A percentile compares a stretch with the other conserved stretches of the same genome.
Conservation (phyloP, 108 stramenopile genomes). For the Skeletonema tropicum region DNA sequence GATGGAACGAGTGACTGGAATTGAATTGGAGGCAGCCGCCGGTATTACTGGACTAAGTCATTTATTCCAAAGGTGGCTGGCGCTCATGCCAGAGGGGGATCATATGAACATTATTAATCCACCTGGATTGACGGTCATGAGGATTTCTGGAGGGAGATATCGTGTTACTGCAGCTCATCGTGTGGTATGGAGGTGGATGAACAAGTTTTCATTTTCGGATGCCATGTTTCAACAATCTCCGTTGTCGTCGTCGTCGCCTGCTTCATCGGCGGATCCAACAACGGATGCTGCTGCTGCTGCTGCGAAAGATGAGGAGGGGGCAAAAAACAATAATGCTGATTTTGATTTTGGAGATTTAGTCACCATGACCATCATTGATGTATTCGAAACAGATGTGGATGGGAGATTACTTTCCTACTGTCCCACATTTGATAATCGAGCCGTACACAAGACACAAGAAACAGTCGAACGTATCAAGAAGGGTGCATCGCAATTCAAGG, state of each 20-base stretch:
- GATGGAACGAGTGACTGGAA: constrained; percentile 78
- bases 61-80: constrained; percentile 84
- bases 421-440: constrained; percentile 90
- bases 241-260: too few species aligned
- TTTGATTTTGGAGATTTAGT: constrained; percentile 86
- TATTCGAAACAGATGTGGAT: constrained; percentile 87
- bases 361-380: constrained; percentile 88
- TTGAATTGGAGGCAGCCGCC: constrained; percentile 88
- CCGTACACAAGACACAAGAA: constrained; percentile 74
- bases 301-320: background rate
- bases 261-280: too few species aligned
- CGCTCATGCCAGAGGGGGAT: constrained; percentile 90
- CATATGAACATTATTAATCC: constrained; percentile 89
- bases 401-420: constrained; percentile 85
- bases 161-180: constrained; percentile 90
- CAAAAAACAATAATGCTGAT: constrained; percentile 25
- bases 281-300: too few species aligned
- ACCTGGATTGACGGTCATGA: constrained; percentile 90
- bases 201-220: constrained; percentile 70
- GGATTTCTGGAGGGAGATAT: constrained; percentile 88
- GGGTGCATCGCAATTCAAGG: constrained; percentile 59
- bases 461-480: constrained; percentile 72
- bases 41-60: constrained; percentile 77
- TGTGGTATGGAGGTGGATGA: constrained; percentile 90
- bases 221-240: constrained; percentile 6